These are phyloP conservation scores for Melocanna baccifera DNA, from an alignment of 176 grass and related monocot species.

Conservation along the genomic window DNA sequence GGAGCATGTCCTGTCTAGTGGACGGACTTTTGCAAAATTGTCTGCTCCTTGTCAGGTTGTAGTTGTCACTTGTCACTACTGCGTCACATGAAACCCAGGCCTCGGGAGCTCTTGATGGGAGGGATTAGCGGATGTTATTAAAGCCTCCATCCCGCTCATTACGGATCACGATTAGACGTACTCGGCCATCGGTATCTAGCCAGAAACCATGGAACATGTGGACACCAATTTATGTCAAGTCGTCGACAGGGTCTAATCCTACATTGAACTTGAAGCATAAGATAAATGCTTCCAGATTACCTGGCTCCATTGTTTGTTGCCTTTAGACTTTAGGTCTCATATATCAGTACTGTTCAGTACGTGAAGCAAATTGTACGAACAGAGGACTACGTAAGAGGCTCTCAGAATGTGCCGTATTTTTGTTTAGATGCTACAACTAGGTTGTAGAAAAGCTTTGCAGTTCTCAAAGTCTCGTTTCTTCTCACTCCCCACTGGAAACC, in stretches of 20 bases:
- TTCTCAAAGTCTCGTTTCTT: background rate
- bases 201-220: background rate
- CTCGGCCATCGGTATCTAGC: background rate
- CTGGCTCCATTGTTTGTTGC: background rate
- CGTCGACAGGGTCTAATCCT: background rate
- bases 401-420: background rate
- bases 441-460: background rate
- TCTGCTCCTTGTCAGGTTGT: background rate
- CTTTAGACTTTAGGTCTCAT: background rate
- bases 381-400: background rate
- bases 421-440: background rate
- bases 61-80: background rate
- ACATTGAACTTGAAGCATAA: constrained; percentile 6
- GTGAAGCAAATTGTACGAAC: background rate
- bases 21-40: background rate
- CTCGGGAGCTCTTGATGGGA: background rate
- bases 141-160: background rate
- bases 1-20: background rate
- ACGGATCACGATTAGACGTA: background rate
- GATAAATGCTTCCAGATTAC: background rate
- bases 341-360: background rate
- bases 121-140: background rate
- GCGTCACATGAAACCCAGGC: background rate
- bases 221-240: background rate
- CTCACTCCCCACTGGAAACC: background rate